Conservation (phyloP, 345 rosid species). For the Hibiscus syriacus region DNA sequence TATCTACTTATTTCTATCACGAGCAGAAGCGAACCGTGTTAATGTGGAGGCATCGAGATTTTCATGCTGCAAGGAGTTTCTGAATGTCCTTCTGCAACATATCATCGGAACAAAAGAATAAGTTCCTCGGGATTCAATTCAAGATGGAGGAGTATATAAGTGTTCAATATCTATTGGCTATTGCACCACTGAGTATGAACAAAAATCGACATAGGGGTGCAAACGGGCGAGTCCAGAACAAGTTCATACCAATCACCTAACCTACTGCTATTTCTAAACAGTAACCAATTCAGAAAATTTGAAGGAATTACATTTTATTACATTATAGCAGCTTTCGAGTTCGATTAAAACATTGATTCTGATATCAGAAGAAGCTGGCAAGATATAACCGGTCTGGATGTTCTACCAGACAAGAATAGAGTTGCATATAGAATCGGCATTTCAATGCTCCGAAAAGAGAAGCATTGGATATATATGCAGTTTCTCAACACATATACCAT, state of each 20-base stretch:
- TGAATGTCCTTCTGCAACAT: conserved; percentile 57
- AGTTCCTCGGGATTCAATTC: background rate
- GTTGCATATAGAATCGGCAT: background rate
- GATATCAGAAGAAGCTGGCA: background rate
- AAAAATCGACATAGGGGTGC: background rate
- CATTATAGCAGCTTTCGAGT: background rate
- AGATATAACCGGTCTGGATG: background rate
- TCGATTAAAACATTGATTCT: background rate
- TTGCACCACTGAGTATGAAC: background rate
- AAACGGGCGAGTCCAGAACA: background rate
- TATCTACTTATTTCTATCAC: background rate
- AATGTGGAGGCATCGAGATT: background rate
- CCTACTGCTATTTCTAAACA: background rate
- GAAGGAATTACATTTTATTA: background rate
- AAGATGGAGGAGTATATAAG: background rate
- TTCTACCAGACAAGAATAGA: background rate
- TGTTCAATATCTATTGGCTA: background rate
- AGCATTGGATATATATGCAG: too few species aligned
- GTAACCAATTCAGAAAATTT: background rate
- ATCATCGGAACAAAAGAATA: background rate
- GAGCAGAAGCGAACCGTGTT: background rate
- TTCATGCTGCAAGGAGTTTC: conserved; percentile 53
- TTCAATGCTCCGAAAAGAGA: background rate
- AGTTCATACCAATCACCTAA: background rate
- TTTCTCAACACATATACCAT: background rate